Conservation (phyloP, 2,329 filamentous ascomycete species). For the Botrytis medusae region DNA sequence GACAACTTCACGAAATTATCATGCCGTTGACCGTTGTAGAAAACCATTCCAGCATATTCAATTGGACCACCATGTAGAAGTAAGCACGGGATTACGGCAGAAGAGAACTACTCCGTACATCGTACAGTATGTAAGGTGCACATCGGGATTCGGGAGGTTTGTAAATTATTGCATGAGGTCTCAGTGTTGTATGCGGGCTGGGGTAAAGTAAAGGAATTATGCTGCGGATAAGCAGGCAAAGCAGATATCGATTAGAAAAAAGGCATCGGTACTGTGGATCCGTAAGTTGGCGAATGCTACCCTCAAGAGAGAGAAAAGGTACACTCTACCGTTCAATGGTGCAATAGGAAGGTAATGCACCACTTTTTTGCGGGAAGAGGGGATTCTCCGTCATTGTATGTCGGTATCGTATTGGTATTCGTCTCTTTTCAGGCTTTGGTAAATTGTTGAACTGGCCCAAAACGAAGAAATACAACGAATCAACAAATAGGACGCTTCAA, state of each 20-base stretch:
- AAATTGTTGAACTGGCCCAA: conserved; percentile 3
- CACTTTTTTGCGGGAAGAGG: neutral
- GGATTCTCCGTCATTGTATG: neutral
- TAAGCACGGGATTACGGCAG: conserved; percentile 15
- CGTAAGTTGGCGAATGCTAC: conserved; percentile 10
- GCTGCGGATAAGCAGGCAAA: conserved; percentile 18
- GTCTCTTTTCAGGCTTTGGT: conserved; percentile 1
- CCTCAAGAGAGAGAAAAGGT: conserved; percentile 14
- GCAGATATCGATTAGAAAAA: conserved; percentile 12
- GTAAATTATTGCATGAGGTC: neutral
- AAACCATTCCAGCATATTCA: neutral
- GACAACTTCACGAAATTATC: conserved; percentile 4
- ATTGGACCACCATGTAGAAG: neutral
- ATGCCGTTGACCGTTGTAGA: conserved; percentile 14
- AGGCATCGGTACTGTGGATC: conserved; percentile 6
- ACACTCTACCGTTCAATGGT: conserved; percentile 17
- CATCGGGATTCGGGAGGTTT: conserved; percentile 5
- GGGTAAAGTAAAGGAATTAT: conserved; percentile 6
- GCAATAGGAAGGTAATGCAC: conserved; percentile 18
- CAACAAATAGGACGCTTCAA: neutral
- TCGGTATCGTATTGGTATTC: neutral
- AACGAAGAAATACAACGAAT: neutral
- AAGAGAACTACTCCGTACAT: neutral
- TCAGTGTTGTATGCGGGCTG: conserved; percentile 7
- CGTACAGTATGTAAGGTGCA: conserved; percentile 14